These are phyloP conservation scores for Carex pumila DNA, from an alignment of 176 grass and related monocot species.

Conservation along the genomic window DNA sequence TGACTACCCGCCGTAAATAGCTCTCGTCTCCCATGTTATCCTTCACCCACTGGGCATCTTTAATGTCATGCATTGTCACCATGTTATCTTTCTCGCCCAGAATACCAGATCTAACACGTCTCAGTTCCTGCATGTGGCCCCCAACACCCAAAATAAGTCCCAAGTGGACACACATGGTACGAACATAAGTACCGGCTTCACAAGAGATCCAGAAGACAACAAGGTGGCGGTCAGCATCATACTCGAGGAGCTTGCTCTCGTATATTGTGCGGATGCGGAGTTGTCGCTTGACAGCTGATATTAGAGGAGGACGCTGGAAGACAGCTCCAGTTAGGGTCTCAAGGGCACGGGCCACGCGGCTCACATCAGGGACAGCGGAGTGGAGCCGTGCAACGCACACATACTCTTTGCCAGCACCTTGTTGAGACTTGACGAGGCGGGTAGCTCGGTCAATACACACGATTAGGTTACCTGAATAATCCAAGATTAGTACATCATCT, in stretches of 20 bases:
- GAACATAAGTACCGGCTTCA: constrained; percentile 76
- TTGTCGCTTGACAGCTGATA: constrained; percentile 86
- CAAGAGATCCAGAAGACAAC: constrained; percentile 86
- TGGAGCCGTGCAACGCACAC: constrained; percentile 79
- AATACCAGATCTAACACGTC: constrained; percentile 68
- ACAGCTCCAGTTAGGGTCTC: constrained; percentile 77
- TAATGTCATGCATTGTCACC: constrained; percentile 96
- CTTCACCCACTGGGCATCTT: constrained; percentile 73
- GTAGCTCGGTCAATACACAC: constrained; percentile 96
- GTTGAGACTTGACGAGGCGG: constrained; percentile 90
- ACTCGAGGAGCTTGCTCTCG: constrained; percentile 76
- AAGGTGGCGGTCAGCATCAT: constrained; percentile 54
- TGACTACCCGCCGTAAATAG: constrained; percentile 76
- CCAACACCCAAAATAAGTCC: constrained; percentile 77
- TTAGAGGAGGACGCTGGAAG: constrained; percentile 87
- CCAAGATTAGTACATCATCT: not conserved
- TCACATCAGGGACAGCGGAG: constrained; percentile 45
- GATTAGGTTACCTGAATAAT: constrained; percentile 55
- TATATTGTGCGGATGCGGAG: constrained; percentile 87
- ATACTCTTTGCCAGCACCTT: constrained; percentile 87
- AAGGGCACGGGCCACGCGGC: constrained; percentile 47
- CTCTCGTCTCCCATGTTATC: constrained; percentile 73
- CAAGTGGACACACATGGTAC: constrained; percentile 78
- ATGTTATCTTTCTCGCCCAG: constrained; percentile 86
- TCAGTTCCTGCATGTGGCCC: constrained; percentile 88